These are phyloP conservation scores for Astrephomene gubernaculifera DNA, from an alignment of 139 green algal genomes.

Conservation along the genomic window DNA sequence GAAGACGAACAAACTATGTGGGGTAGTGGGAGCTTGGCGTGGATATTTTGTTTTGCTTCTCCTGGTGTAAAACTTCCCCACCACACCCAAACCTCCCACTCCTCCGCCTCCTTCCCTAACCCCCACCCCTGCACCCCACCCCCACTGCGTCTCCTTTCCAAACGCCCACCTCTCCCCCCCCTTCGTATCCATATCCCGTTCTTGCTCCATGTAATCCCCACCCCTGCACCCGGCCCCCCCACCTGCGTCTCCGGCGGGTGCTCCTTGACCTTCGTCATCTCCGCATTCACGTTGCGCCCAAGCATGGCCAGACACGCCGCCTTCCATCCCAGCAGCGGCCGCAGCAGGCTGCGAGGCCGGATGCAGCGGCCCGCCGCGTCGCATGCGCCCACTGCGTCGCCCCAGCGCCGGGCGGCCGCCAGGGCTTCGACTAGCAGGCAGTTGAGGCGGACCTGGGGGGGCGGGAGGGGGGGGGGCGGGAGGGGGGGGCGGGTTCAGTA, in stretches of 20 bases:
- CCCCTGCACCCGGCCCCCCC: neutral
- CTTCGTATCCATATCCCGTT: too few relatives aligned
- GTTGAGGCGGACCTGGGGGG: constrained; percentile 61
- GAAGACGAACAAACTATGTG: neutral
- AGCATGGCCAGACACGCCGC: constrained; percentile 51
- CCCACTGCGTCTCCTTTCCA: neutral
- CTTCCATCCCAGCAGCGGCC: constrained; percentile 61
- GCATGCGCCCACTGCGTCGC: constrained; percentile 41
- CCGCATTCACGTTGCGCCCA: constrained; percentile 37
- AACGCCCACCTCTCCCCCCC: too few relatives aligned
- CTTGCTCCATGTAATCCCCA: too few relatives aligned
- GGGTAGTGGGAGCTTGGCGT: neutral
- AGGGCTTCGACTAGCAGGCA: constrained; percentile 64
- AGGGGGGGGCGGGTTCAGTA: neutral
- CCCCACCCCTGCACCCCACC: neutral
- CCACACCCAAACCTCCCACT: neutral
- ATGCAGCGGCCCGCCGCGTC: constrained; percentile 51
- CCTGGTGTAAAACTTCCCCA: too few relatives aligned
- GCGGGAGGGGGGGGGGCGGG: neutral
- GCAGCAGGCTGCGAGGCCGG: constrained; percentile 40
- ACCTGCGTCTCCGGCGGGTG: constrained; percentile 59
- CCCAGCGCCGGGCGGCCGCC: constrained; percentile 52
- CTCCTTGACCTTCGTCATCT: constrained; percentile 61
- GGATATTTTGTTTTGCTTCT: too few relatives aligned
- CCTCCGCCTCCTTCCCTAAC: neutral